Conservation (phyloP, 495 filamentous ascomycete genomes). For the Cryomyces minteri region DNA sequence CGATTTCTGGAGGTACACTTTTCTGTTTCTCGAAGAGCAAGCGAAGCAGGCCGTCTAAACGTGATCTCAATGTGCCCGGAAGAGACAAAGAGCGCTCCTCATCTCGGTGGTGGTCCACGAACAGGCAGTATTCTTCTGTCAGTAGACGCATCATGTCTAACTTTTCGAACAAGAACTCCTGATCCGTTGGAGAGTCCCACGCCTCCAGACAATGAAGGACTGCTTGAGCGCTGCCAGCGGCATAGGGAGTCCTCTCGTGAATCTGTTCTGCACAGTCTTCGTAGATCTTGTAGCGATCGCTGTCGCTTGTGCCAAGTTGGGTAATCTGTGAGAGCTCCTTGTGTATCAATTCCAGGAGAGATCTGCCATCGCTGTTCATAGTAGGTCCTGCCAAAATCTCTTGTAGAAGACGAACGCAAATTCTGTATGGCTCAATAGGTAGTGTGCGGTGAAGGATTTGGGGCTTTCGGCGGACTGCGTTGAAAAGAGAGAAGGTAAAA, state of each 20-base stretch:
- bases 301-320: neutral
- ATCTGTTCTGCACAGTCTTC: constrained; percentile 7
- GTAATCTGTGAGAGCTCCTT: neutral
- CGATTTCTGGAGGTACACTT: constrained; percentile 26
- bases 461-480: neutral
- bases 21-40: neutral
- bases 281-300: constrained; percentile 10
- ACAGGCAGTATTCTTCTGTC: neutral
- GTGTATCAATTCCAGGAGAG: neutral
- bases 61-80: no score
- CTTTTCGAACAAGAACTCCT: neutral
- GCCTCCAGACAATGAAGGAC: neutral
- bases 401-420: neutral
- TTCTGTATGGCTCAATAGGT: neutral
- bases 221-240: neutral
- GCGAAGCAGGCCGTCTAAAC: neutral
- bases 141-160: neutral
- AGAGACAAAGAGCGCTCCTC: neutral
- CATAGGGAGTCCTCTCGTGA: constrained; percentile 1
- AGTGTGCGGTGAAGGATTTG: neutral
- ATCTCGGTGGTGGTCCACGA: neutral
- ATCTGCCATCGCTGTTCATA: neutral
- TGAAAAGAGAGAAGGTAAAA: neutral
- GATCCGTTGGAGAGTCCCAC: neutral
- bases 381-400: neutral